Base-by-base conservation (phyloP, 2,329 filamentous ascomycete genomes). In the Arachnomyces sp. region DNA sequence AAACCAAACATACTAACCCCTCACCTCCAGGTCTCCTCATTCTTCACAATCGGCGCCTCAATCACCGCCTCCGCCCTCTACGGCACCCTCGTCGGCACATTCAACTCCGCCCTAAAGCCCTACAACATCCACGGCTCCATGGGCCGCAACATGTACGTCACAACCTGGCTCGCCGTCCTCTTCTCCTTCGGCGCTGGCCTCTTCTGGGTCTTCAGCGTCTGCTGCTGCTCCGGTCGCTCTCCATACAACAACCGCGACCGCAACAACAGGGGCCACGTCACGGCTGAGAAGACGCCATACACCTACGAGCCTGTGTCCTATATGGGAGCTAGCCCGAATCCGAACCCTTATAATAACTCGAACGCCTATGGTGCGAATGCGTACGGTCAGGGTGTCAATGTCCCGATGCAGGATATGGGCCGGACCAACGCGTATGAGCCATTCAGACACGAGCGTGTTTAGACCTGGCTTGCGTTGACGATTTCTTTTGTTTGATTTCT, bases 121-220 rank as follows among this genome's bases (percentile, higher is more conserved):
- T 94, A 92, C 63, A 79, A 82, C 46, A 81, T 90, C 51, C 63
- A 74, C 4, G 77, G 79, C 37, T 64, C 59, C 37, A 66, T 93
- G 59, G 84, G 88, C 66, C 76, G 61, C 20, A 68, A 71, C 43
- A 90, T 84, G 67, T 78, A 92, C 40, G 73, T 73, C 28, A 67
- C 79, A 14, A 77, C 83, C 53, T 95, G 89, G 86, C 71, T 96
- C 44, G 81, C 81, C 32, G 81, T 82, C 30, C 84, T 77, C 18
- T 88, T 93, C 58, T 81, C 82, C 46, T 59, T 92, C 28, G 84
- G 64, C 31, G 82, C 83, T 6, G 78, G 77, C 48, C 66, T 94
- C 58, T 95, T 96, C 81, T 96, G 92, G 90, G 68, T 89, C 57
- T 78, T 93, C 62, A 86, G 81, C 63, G 76, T 84, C 55, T 96